These are phyloP conservation scores for Pelargonium cotyledonis DNA, from an alignment of 441 rosid species.

Conservation along the genomic window DNA sequence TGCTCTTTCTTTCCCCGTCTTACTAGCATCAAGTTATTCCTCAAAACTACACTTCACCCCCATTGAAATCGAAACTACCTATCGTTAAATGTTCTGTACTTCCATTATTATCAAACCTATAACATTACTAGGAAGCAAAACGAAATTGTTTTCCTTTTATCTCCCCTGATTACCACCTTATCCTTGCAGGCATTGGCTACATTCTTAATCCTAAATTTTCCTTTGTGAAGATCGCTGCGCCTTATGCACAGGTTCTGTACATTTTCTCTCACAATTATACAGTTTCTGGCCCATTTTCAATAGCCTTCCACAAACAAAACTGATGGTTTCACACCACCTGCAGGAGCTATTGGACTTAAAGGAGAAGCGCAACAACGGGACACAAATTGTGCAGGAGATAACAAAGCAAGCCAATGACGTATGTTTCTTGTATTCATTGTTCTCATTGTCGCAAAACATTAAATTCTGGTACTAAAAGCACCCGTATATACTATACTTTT, in stretches of 20 bases:
- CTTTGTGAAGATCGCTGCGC: conserved; percentile 81
- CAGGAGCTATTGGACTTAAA: conserved; percentile 80
- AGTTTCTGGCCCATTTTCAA: background rate
- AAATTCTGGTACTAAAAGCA: conserved; percentile 6
- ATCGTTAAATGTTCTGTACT: background rate
- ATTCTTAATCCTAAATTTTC: conserved; percentile 79
- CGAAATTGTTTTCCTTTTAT: background rate
- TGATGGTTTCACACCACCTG: conserved; percentile 14
- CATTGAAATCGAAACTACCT: background rate
- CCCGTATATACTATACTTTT: background rate
- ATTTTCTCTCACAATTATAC: conserved; percentile 7
- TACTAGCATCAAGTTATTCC: background rate
- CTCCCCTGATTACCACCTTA: conserved; percentile 6
- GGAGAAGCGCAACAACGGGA: conserved; percentile 45
- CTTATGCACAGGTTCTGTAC: conserved; percentile 73
- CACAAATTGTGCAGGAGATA: conserved; percentile 63
- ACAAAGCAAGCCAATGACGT: conserved; percentile 93
- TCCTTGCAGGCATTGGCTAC: conserved; percentile 70
- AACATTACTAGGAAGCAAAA: background rate
- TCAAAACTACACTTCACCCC: background rate
- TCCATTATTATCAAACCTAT: background rate
- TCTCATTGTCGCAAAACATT: conserved; percentile 1
- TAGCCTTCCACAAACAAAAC: background rate
- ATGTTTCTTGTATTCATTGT: conserved; percentile 13
- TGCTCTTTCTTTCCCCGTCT: conserved; percentile 23